These are phyloP conservation scores for Colletotrichum australisinense DNA, from an alignment of 2,329 filamentous ascomycete species.

Conservation along the genomic window DNA sequence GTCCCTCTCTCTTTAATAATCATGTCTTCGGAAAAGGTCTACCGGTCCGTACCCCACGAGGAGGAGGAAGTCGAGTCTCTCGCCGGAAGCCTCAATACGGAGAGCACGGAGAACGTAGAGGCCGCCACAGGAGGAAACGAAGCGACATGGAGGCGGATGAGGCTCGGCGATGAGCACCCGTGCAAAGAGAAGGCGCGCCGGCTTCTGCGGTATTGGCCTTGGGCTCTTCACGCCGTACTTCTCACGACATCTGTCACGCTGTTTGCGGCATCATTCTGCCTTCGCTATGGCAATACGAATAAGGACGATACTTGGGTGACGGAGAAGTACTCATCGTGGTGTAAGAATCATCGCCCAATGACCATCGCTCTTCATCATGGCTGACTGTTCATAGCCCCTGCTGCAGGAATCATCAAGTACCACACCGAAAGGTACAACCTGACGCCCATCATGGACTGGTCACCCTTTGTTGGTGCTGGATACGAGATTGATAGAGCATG, in stretches of 20 bases:
- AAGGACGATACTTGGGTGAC: constrained; percentile 47
- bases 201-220: constrained; percentile 49
- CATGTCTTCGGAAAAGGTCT: constrained; percentile 34
- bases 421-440: constrained; percentile 62
- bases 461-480: constrained; percentile 66
- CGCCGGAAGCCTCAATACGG: constrained; percentile 33
- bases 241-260: constrained; percentile 52
- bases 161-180: constrained; percentile 40
- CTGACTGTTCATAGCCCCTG: constrained; percentile 53
- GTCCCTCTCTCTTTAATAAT: constrained; percentile 12
- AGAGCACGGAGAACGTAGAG: constrained; percentile 15
- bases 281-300: constrained; percentile 46
- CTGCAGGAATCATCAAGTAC: constrained; percentile 59
- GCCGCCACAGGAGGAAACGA: neutral
- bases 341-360: constrained; percentile 46
- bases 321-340: constrained; percentile 56
- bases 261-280: constrained; percentile 53
- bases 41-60: constrained; percentile 35
- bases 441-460: constrained; percentile 54
- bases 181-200: constrained; percentile 37
- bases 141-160: constrained; percentile 32
- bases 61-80: constrained; percentile 38
- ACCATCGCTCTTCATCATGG: neutral
- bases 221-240: constrained; percentile 53
- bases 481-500: constrained; percentile 68